Conservation (phyloP, 306 rosid species). For the Prunus salicina region DNA sequence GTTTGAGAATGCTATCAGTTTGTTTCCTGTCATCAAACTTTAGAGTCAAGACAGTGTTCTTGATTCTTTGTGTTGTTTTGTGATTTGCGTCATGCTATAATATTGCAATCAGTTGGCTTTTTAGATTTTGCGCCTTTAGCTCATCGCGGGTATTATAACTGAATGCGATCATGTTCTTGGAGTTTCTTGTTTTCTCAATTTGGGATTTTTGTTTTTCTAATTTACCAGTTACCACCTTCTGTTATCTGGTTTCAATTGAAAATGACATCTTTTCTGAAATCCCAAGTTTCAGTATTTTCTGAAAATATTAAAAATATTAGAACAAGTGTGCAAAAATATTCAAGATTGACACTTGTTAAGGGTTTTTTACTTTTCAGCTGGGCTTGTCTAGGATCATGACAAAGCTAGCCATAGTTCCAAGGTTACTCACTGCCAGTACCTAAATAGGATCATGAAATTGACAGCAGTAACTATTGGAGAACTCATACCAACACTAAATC, state of each 20-base stretch:
- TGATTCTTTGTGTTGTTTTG: not conserved
- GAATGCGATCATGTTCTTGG: not conserved
- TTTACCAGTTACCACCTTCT: not conserved
- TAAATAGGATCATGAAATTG: not conserved
- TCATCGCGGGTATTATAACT: not conserved
- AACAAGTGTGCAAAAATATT: not conserved
- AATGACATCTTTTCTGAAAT: not conserved
- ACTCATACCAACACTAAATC: not conserved
- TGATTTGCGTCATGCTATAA: not conserved
- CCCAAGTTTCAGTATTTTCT: not conserved
- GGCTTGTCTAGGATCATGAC: not conserved
- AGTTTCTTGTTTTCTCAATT: conserved; percentile 2
- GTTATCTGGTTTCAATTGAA: not conserved
- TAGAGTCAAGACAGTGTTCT: not conserved
- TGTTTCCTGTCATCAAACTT: not conserved
- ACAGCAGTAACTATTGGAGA: not conserved
- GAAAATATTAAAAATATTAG: too few relatives aligned
- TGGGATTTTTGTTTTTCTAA: not conserved
- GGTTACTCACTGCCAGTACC: too few relatives aligned
- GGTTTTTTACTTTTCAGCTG: not conserved
- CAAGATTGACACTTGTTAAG: not conserved
- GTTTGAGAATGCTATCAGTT: not conserved
- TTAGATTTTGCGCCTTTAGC: not conserved
- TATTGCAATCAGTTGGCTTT: not conserved
- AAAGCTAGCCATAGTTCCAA: not conserved